Evolutionary conservation across 345 rosid genomes (phyloP).

Genomic region (Carallia brachiata): DNA sequence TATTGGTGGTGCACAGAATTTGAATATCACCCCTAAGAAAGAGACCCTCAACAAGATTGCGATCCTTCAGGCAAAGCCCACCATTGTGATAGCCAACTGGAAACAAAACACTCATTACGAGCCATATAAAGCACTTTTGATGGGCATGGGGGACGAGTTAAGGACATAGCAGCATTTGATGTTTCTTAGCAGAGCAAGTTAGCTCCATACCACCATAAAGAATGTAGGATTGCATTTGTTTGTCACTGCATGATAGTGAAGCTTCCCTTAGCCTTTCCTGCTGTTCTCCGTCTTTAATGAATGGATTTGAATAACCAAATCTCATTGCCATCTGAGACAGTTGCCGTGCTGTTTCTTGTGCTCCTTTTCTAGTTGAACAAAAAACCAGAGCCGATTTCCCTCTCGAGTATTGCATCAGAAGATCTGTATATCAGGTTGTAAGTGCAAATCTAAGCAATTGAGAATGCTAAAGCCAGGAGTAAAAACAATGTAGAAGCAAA

Average conservation of each 20-base stretch:
- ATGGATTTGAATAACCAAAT: constrained; percentile 87
- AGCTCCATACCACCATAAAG: constrained; percentile 70
- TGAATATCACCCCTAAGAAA: constrained; percentile 88
- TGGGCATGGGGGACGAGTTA: constrained; percentile 19
- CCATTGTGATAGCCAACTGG: constrained; percentile 99
- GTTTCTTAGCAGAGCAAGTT: constrained; percentile 13
- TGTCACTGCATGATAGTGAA: constrained; percentile 78
- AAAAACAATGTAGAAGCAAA: neutral
- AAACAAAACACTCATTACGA: constrained; percentile 19
- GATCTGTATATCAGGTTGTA: constrained; percentile 47
- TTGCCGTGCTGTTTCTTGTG: constrained; percentile 92
- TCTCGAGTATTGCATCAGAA: constrained; percentile 85
- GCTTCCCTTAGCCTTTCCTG: constrained; percentile 87
- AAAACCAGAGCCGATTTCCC: constrained; percentile 97
- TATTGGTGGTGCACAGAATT: constrained; percentile 90
- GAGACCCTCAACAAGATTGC: constrained; percentile 86
- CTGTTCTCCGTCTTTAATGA: constrained; percentile 76
- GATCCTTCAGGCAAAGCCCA: constrained; percentile 90
- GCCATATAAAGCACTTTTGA: neutral
- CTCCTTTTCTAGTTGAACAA: constrained; percentile 96
- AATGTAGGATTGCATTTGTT: constrained; percentile 90
- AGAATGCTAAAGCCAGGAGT: neutral
- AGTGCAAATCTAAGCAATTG: constrained; percentile 3
- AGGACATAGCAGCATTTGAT: constrained; percentile 14
- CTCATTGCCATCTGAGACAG: constrained; percentile 83